Evolutionary conservation across 306 rosid species (phyloP).

Genomic region (Prosopis cineraria): DNA sequence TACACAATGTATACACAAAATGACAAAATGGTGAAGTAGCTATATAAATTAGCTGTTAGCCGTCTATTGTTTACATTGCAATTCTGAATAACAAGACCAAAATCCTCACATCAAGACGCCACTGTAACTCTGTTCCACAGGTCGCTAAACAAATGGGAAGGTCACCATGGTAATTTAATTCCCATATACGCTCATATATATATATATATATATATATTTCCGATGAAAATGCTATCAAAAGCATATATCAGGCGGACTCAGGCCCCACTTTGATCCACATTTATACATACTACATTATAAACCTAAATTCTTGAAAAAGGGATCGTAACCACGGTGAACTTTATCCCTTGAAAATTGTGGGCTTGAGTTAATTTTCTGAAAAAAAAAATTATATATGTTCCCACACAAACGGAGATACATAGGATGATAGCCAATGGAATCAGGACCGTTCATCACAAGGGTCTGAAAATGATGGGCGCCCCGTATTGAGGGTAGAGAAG

Average conservation of each 20-base stretch:
- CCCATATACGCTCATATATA: not conserved
- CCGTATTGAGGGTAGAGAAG: conserved; percentile 93
- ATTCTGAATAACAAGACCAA: not conserved
- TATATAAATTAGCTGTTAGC: conserved; percentile 56
- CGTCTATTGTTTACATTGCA: conserved; percentile 42
- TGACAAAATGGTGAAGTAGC: conserved; percentile 43
- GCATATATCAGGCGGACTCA: not conserved
- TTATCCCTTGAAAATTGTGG: not conserved
- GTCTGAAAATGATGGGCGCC: conserved; percentile 76
- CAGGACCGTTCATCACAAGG: conserved; percentile 40
- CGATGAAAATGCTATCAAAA: not conserved
- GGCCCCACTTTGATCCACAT: not conserved
- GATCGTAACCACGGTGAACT: not conserved
- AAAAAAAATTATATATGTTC: not conserved
- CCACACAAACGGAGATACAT: conserved; percentile 26
- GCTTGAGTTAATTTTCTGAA: not conserved
- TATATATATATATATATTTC: too few species aligned
- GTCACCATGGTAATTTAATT: not conserved
- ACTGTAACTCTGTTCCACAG: not conserved
- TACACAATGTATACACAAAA: conserved; percentile 59
- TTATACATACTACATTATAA: not conserved
- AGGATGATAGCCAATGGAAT: conserved; percentile 25
- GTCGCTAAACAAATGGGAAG: not conserved
- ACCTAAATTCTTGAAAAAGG: not conserved
- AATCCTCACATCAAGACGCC: not conserved